Evolutionary conservation across 1,139 yeast species (phyloP).

Genomic region (Blastobotrys raffinosifermentans): DNA sequence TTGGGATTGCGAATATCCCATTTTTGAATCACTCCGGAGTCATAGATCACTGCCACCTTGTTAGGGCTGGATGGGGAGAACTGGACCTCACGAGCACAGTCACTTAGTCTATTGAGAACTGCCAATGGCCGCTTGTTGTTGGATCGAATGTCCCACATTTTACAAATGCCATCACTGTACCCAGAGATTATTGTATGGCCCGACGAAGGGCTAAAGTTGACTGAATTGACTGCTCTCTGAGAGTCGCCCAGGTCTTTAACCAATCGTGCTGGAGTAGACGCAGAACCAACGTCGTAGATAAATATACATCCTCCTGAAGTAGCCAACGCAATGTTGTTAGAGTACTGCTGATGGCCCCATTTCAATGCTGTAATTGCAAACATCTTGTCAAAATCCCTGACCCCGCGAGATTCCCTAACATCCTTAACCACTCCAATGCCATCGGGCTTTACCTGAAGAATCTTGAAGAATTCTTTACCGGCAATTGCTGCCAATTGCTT

Average conservation of each 20-base stretch:
- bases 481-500: slow-evolving; percentile 28
- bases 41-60: slow-evolving; percentile 70
- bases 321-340: slow-evolving; percentile 26
- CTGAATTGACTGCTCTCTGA: slow-evolving; percentile 72
- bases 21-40: slow-evolving; percentile 78
- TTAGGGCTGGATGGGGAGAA: slow-evolving; percentile 38
- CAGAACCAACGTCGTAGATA: slow-evolving; percentile 41
- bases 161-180: slow-evolving; percentile 84
- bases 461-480: slow-evolving; percentile 30
- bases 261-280: slow-evolving; percentile 32
- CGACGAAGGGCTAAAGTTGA: slow-evolving; percentile 59
- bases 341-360: slow-evolving; percentile 32
- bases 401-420: slow-evolving; percentile 18
- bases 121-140: slow-evolving; percentile 42
- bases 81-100: slow-evolving; percentile 37
- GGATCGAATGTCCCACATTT: slow-evolving; percentile 79
- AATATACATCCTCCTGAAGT: slow-evolving; percentile 35
- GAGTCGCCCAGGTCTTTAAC: slow-evolving; percentile 52
- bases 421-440: slow-evolving; percentile 18
- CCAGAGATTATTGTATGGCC: slow-evolving; percentile 68
- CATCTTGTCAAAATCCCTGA: slow-evolving; percentile 27
- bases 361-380: slow-evolving; percentile 32
- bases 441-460: slow-evolving; percentile 23
- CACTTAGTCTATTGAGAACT: slow-evolving; percentile 44
- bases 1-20: slow-evolving; percentile 65